Percentiles rank a stretch among this genome's conserved stretches.
These are phyloP conservation scores for Epichloe scottii DNA, from an alignment of 2,329 filamentous ascomycete species.

Conservation along the genomic window DNA sequence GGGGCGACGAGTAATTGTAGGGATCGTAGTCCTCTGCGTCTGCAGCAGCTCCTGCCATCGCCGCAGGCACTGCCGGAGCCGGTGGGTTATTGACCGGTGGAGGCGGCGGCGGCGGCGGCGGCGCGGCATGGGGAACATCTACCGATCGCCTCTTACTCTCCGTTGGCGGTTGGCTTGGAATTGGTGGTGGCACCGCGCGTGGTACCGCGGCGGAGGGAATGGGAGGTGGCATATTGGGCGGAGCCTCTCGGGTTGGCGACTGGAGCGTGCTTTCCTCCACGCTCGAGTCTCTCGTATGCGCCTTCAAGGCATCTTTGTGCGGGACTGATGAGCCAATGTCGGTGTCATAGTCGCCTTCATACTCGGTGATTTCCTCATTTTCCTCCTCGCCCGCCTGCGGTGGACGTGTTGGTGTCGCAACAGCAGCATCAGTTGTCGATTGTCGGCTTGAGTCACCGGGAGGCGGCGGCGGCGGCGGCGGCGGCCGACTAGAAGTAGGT, in stretches of 20 bases:
- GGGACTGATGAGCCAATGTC: conserved; percentile 91
- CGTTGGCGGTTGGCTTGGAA: conserved; percentile 46
- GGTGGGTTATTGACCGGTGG: conserved; percentile 13
- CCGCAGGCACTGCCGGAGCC: conserved; percentile 1
- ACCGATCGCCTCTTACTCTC: conserved; percentile 48
- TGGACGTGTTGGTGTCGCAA: conserved; percentile 28
- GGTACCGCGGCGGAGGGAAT: conserved; percentile 41
- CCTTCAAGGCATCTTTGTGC: conserved; percentile 83
- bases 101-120: conserved; percentile 42
- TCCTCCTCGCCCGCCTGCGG: conserved; percentile 46
- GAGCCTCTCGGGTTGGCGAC: conserved; percentile 35
- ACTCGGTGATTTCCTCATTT: conserved; percentile 76
- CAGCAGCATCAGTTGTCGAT: conserved; percentile 44
- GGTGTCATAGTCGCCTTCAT: conserved; percentile 95
- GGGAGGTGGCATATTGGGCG: conserved; percentile 40
- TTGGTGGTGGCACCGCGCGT: conserved; percentile 49
- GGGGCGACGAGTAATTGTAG: conserved; percentile 37
- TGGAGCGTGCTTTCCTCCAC: conserved; percentile 56
- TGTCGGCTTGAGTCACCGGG: conserved; percentile 37
- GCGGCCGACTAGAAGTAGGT: conserved; percentile 45
- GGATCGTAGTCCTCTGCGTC: conserved; percentile 60
- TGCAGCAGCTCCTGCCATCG: conserved; percentile 12
- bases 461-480: conserved; percentile 50
- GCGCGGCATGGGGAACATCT: conserved; percentile 58
- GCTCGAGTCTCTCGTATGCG: conserved; percentile 66